These are phyloP conservation scores for Cercospora sp. DNA, from an alignment of 2,329 filamentous ascomycete genomes.

Conservation along the genomic window DNA sequence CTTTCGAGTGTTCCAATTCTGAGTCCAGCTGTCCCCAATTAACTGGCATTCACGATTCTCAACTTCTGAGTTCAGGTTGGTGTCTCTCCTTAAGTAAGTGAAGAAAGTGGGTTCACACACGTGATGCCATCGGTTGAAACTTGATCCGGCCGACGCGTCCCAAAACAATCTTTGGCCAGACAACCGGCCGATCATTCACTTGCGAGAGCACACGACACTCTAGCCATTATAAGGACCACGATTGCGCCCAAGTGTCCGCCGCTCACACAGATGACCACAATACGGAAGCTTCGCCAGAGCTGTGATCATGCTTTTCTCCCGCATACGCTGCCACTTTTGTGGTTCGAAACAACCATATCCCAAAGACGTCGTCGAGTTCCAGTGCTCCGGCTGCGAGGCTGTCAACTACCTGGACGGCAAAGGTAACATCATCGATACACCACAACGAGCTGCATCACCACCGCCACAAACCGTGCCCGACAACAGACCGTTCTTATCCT, in stretches of 20 bases:
- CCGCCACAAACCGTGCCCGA: background rate
- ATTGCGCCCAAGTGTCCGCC: background rate
- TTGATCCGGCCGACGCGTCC: conserved; percentile 1
- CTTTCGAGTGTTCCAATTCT: background rate
- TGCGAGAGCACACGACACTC: background rate
- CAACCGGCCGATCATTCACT: conserved; percentile 5
- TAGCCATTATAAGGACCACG: background rate
- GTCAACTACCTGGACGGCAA: conserved; percentile 89
- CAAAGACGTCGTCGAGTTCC: conserved; percentile 66
- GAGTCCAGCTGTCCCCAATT: background rate
- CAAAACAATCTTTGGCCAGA: conserved; percentile 9
- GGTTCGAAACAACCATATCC: conserved; percentile 64
- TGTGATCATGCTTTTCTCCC: conserved; percentile 28
- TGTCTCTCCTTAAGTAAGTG: background rate
- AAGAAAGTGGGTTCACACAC: background rate
- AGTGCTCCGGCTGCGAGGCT: conserved; percentile 77
- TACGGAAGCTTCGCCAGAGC: background rate
- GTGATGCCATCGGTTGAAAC: background rate
- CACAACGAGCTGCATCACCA: conserved; percentile 53
- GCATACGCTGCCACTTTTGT: conserved; percentile 75
- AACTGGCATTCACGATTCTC: background rate
- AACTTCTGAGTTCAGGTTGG: background rate
- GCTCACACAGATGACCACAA: conserved; percentile 1
- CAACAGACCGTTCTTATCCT: conserved; percentile 22
- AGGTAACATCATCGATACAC: conserved; percentile 87